Conservation (phyloP, 345 rosid genomes). For the Sonneratia alba region DNA sequence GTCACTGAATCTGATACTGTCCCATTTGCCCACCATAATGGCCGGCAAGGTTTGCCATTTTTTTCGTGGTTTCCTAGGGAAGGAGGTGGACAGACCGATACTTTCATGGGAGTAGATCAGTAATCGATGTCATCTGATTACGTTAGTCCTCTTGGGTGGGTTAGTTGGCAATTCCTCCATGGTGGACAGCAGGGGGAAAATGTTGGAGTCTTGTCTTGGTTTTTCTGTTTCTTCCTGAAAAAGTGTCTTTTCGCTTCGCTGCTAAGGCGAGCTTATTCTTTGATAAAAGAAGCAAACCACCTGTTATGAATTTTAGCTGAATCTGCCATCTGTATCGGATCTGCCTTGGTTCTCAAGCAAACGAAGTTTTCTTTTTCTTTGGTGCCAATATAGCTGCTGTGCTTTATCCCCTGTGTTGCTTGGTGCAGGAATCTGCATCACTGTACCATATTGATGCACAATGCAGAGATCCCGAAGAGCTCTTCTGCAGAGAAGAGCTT, state of each 20-base stretch:
- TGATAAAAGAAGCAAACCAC: not conserved
- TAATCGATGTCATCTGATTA: not conserved
- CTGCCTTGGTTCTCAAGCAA: not conserved
- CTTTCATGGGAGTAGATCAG: not conserved
- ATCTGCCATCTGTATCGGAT: not conserved
- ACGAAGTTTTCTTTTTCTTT: not conserved
- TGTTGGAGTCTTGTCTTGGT: not conserved
- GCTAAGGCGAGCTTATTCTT: not conserved
- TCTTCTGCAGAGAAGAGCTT: constrained; percentile 66
- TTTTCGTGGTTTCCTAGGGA: constrained; percentile 3
- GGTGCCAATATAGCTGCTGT: not conserved
- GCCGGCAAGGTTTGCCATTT: not conserved
- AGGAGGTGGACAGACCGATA: not conserved
- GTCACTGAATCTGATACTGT: not conserved
- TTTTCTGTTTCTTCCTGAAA: not conserved
- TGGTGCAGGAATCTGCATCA: constrained; percentile 2
- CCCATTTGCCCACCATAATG: not conserved
- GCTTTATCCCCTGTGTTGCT: not conserved
- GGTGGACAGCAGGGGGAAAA: not conserved
- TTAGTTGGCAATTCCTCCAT: not conserved
- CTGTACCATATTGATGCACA: constrained; percentile 41
- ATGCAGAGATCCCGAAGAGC: constrained; percentile 81
- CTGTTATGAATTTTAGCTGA: not conserved
- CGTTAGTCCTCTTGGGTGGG: not conserved
- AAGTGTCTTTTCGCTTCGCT: not conserved